Base-by-base conservation (phyloP, 768 basidiomycete species). In the Tricholoma flavovirens region DNA sequence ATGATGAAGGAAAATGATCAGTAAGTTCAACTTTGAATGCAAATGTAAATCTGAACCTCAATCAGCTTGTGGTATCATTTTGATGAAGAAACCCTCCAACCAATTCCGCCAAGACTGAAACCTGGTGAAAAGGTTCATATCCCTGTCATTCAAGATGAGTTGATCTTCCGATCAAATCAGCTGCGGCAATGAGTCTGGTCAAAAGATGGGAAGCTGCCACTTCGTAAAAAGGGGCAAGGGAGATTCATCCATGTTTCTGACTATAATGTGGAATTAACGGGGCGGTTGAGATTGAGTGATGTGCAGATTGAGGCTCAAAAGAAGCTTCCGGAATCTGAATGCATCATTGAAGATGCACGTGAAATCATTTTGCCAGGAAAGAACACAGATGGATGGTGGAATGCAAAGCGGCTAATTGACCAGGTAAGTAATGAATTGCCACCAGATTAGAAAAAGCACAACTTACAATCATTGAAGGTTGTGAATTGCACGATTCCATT, bases 331-430 rank as follows among this genome's bases (percentile, higher is more conserved):
- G 32, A 43, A 35, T n/a, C 33, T 53, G 49, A 49, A 19, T 17
- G 48, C n/a, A 26, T 56, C 6, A 53, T 63, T 49, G 36, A n/a
- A 12, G 53, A 65, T 61, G 55, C 56, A n/a, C 30, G 57, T 32
- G 53, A 63, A 24, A 57, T 60, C 19, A 66, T 66, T 14, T 66
- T 59, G 52, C 62, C 60, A 3, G 61, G 61, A 22, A 62, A 61
- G 40, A 62, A 63, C 52, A 53, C 56, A 3, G 54, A 65, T 58
- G 53, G 58, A 9, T 65, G 59, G 58, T 65, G 62, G 62, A 60
- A 64, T 51, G 56, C 58, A 48, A 43, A 62, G 26, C 49, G 63
- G 53, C 49, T 67, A 0, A 65, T 61, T 19, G 53, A 57, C n/a
- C 60, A 63, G 59, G 48, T 61, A 32, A 36, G 33, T 35, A 5